Evolutionary conservation across 1,139 yeast genomes (phyloP), one percentile per base, ranked within the genome.

Genomic region (Scheffersomyces quercinus): DNA sequence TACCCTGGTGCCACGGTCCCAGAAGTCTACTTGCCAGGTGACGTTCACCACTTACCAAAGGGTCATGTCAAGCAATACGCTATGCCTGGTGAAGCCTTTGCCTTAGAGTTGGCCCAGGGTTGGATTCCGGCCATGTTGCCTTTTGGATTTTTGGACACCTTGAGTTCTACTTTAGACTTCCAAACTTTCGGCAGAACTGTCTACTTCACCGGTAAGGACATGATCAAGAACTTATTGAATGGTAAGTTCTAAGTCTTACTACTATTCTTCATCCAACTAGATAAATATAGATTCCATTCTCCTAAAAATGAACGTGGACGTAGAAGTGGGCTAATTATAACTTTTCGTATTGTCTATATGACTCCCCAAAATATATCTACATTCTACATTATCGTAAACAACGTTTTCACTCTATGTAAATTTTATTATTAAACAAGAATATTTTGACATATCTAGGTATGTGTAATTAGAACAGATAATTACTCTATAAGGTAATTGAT

Each of bases 81-180:
- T 30, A 88, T 93, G 96, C 85, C 88, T 1, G 65, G 79, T 35
- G 95, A 85, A 30, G 75, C 88, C 0, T 91, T 83, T 68, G 97
- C 99, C 5, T 73, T 93, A 55, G 99, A 93, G 64, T 78, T 93
- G 59, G 99, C 99, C 6, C 99, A 93, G 71, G 99, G 99, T 45
- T 93, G 97, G 95, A 88, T 93, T 54, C 99, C 99, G 30, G 85
- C 95, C 41, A 93, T 93, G 99, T 77, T 95, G 51, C 97, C 98
- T 15, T 95, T 93, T 63, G 99, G 99, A 0, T 82, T 93, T 65
- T 71, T 88, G 47, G 96, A 89, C 61, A 81, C 86, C 5, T 60
- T 87, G 47, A 77, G 85, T 43, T 85, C 95, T 36, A 93, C 98
- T 11, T 67, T 90, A 55, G 99, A 93, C 64, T 67, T 85, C 51